Evolutionary conservation across 495 filamentous ascomycete species (phyloP).

Genomic region (Penicillium goetzii): DNA sequence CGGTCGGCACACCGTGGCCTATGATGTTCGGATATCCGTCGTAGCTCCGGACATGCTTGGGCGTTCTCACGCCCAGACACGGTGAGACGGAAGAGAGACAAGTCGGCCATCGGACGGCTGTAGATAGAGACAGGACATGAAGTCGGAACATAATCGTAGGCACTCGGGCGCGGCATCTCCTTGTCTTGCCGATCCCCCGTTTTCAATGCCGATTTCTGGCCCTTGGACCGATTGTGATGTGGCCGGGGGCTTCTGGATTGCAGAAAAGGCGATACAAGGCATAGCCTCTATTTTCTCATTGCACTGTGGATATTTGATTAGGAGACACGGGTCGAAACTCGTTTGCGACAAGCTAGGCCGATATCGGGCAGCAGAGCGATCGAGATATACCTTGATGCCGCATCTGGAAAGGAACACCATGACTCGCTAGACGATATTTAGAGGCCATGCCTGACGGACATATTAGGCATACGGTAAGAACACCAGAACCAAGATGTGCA

Average conservation of each 20-base stretch:
- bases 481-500: background rate
- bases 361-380: background rate
- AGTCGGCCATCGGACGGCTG: background rate
- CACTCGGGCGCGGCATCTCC: background rate
- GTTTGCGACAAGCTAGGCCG: background rate
- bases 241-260: background rate
- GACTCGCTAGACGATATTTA: too few species aligned
- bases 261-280: background rate
- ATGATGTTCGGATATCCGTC: background rate
- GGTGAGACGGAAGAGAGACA: background rate
- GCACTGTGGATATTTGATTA: background rate
- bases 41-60: background rate
- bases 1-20: conserved; percentile 9
- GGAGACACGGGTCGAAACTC: background rate
- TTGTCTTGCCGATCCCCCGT: background rate
- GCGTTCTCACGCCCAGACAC: background rate
- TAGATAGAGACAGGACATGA: background rate
- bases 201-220: background rate
- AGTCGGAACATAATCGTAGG: background rate
- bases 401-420: background rate
- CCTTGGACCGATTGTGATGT: background rate
- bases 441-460: too few species aligned
- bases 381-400: background rate
- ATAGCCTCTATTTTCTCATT: background rate
- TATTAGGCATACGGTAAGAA: background rate